Evolutionary conservation across 2,329 filamentous ascomycete species (phyloP), one percentile per base, ranked within the genome.

Genomic region (Cercospora brassicicola): DNA sequence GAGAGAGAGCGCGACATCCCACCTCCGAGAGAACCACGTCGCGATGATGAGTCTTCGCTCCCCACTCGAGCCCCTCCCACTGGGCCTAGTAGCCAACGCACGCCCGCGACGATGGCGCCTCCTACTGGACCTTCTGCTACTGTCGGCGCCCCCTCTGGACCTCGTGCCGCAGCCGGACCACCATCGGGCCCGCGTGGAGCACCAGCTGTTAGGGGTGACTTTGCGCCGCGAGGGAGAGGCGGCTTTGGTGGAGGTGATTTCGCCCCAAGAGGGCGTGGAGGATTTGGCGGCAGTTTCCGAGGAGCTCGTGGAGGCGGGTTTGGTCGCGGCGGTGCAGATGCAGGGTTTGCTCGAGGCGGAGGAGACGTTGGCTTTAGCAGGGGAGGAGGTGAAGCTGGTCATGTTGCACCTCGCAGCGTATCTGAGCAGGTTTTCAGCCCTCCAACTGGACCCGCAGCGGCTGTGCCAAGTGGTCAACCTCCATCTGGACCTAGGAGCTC

Each of bases 171-270:
- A 15, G 64, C 71, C 4, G 69, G 65, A 26, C 74, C 77, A 30
- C 76, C 76, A 20, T 73, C 73, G 62, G 77, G 76, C 10, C 75
- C 76, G 20, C 69, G 76, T 42, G 72, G 69, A 15, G 71, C 67
- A 23, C 79, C 80, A 15, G 80, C 81, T 5, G 78, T 81, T 31
- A 75, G 75, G 62, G 82, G 81, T 15, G 74, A 72, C 30, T 75
- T 73, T 56, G 72, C 72, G 31, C 74, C 63, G 30, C 69, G 81
- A 51, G 79, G 81, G 39, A 77, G 81, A 59, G 80, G 80, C n/a
- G 75, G 79, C 15, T 82, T 80, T 66, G 74, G 74, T 6, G 61
- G 71, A n/a, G 75, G 75, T 18, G 45, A 51, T 23, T 76, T 71
- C 62, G 71, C 72, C n/a, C 66, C 68, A 26, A 68, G 76, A 66